A percentile compares a stretch with the other conserved stretches of the same genome.
Conservation (phyloP, 2,329 filamentous ascomycete genomes). For the Coniosporium uncinatum region DNA sequence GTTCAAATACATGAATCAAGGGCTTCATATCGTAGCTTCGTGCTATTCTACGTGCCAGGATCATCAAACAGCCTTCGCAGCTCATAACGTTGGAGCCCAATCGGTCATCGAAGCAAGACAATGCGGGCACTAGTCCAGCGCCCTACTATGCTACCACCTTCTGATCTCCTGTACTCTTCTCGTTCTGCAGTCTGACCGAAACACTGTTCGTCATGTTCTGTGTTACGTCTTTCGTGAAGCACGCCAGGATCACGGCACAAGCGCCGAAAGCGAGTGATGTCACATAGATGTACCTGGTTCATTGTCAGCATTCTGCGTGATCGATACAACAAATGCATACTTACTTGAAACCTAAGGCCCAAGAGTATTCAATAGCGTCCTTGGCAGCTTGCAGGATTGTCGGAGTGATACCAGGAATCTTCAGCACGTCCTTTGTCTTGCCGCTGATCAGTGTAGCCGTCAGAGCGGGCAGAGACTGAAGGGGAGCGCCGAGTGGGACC, state of each 20-base stretch:
- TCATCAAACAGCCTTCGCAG: no score
- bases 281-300: slow-evolving; percentile 2
- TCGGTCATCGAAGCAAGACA: background rate
- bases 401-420: slow-evolving; percentile 4
- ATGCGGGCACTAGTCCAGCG: no score
- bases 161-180: background rate
- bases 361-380: slow-evolving; percentile 3
- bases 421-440: slow-evolving; percentile 1
- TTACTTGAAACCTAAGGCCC: slow-evolving; percentile 3
- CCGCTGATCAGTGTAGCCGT: slow-evolving; percentile 1
- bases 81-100: no score
- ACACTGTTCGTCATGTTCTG: slow-evolving; percentile 6
- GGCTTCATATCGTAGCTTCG: no score
- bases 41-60: no score
- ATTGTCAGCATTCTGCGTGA: background rate
- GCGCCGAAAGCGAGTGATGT: slow-evolving; percentile 2
- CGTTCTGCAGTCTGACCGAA: slow-evolving; percentile 4
- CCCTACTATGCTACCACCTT: no score
- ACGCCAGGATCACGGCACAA: slow-evolving; percentile 2
- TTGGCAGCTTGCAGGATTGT: slow-evolving; percentile 1
- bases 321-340: background rate
- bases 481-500: background rate
- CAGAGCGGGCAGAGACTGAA: background rate
- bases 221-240: slow-evolving; percentile 3
- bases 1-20: no score